Evolutionary conservation across 441 rosid species (phyloP).

Genomic region (Arabidopsis hybrid): DNA sequence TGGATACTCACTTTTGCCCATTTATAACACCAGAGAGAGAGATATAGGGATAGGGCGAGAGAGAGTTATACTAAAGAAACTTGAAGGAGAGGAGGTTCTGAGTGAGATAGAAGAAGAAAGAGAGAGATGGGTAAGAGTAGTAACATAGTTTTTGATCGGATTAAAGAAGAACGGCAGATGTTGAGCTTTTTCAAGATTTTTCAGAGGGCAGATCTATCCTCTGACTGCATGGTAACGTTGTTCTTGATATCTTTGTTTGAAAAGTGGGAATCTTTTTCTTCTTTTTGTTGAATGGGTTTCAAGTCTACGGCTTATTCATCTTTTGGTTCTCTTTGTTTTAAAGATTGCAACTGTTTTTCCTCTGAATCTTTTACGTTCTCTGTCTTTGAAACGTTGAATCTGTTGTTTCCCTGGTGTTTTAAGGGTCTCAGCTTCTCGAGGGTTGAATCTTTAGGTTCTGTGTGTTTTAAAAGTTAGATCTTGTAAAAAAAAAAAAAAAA

Average conservation of each 20-base stretch:
- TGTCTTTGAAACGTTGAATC: neutral
- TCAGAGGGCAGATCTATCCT: slow-evolving; percentile 29
- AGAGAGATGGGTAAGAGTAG: slow-evolving; percentile 15
- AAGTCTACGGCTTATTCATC: neutral
- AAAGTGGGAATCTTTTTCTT: slow-evolving; percentile 2
- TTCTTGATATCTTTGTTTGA: slow-evolving; percentile 16
- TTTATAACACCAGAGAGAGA: slow-evolving; percentile 16
- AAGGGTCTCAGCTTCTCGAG: neutral
- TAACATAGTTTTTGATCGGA: slow-evolving; percentile 8
- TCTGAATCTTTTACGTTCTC: neutral
- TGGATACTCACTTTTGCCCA: slow-evolving; percentile 5
- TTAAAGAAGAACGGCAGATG: neutral
- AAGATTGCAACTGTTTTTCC: neutral
- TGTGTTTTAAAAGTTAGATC: neutral
- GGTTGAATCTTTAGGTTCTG: neutral
- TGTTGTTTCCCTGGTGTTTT: too few species aligned
- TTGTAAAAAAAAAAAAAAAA: too few species aligned
- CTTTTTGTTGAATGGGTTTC: slow-evolving; percentile 14
- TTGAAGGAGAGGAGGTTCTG: neutral
- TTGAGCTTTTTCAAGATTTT: slow-evolving; percentile 39
- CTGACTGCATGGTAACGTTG: slow-evolving; percentile 33
- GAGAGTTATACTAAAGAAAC: neutral
- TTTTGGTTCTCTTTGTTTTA: slow-evolving; percentile 2
- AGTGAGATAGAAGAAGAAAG: neutral
- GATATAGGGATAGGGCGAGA: neutral